A percentile compares a stretch with the other conserved stretches of the same genome.
Conservation (phyloP, 2,329 filamentous ascomycete species). For the Harringtonia aguacate region DNA sequence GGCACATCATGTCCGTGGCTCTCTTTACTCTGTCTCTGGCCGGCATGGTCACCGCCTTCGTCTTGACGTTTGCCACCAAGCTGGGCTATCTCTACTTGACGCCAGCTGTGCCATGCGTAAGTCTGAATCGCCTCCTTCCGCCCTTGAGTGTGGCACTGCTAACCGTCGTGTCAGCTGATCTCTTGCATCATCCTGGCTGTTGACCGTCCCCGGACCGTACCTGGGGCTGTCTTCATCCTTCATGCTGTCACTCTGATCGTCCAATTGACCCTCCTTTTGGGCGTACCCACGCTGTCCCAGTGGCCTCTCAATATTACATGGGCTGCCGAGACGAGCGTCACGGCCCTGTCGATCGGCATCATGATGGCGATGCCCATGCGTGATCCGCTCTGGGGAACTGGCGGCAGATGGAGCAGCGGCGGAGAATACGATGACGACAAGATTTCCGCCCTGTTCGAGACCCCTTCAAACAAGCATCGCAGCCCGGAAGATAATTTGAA, state of each 20-base stretch:
- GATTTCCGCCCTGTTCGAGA: conserved; percentile 45
- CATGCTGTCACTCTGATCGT: conserved; percentile 21
- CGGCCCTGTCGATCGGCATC: conserved; percentile 35
- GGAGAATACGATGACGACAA: conserved; percentile 2
- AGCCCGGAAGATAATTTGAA: conserved; percentile 70
- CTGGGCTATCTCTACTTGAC: conserved; percentile 19
- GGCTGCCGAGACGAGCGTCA: conserved; percentile 24
- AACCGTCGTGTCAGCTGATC: conserved; percentile 1
- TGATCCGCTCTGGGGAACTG: conserved; percentile 39
- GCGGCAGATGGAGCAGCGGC: too few relatives aligned
- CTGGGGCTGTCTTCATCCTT: conserved; percentile 17
- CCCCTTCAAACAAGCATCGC: conserved; percentile 49
- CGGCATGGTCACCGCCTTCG: conserved; percentile 18
- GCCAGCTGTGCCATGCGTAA: conserved; percentile 25
- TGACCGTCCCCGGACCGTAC: conserved; percentile 19
- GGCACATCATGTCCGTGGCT: conserved; percentile 19
- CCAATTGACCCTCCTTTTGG: conserved; percentile 18
- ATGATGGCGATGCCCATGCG: conserved; percentile 62
- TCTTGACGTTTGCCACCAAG: conserved; percentile 8
- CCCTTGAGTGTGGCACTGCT: not conserved
- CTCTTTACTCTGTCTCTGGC: conserved; percentile 26
- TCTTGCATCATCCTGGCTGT: conserved; percentile 15
- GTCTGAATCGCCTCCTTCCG: conserved; percentile 12
- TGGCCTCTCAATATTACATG: conserved; percentile 13
- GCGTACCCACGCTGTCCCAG: conserved; percentile 20